Evolutionary conservation across 148 eudicot genomes (phyloP), one percentile per base, ranked within the genome.

Genomic region (Chenopodium berlandieri): DNA sequence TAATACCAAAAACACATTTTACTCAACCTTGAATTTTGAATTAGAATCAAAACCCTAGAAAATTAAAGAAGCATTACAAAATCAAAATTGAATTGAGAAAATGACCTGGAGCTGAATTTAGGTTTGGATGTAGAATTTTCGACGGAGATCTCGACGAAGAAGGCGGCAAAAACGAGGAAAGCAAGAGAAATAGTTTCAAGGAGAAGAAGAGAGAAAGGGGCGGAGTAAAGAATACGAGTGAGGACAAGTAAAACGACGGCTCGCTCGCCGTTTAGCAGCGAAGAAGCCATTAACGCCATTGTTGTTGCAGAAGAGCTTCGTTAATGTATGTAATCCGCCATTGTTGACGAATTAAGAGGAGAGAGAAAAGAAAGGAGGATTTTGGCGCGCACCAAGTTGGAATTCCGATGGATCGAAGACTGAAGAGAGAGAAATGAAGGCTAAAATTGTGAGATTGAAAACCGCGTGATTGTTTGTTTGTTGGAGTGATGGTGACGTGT

Each of bases 241-340:
- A 91, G 75, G 77, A 90, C 85, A 46, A 92, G 84, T 20, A 88
- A 60, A 34, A 93, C 95, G 86, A 94, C 97, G 70, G 87, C 89
- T 80, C 98, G 88, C 89, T 94, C 98, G 89, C 97, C 98, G 88
- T 86, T 94, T 48, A 91, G 76, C 82, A 91, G 73, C 82, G 89
- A 86, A 25, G 86, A 82, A 77, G 90, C 84, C 89, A 89, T 83
- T 47, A 79, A 71, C 83, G 88, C 71, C 86, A 83, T 81, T 32
- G 44, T 6, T 40, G 44, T 46, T 67, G 71, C 25, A 54, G 80
- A 31, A 73, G 60, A 40, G 47, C 27, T 50, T 30, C 71, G 23
- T 5, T 9, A 67, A 67, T 20, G 0, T 17, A 2, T 23, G 44
- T 40, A 40, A 0, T 11, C 50, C 48, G 23, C 37, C 58, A 64